Percentiles rank a stretch among this genome's conserved stretches.
phyloP scores from a whole-genome alignment of 2,329 filamentous ascomycete genomes.

The Phaeosphaeriaceae sp. region DNA sequence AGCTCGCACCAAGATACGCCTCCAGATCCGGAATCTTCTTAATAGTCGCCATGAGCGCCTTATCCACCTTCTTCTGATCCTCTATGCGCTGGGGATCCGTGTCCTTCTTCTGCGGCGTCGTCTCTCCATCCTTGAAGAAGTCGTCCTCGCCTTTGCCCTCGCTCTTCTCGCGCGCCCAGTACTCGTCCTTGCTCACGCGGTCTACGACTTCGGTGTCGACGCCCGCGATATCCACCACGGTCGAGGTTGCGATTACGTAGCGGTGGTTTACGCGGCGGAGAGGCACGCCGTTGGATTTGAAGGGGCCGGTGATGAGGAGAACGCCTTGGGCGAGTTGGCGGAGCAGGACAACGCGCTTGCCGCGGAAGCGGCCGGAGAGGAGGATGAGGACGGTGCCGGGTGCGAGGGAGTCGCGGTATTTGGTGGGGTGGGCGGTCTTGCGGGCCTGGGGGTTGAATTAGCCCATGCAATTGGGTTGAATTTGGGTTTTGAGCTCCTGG shows the following conservation, averaged over 20 bases:
- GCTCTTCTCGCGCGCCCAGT: conserved; percentile 95
- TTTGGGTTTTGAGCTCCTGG: background rate
- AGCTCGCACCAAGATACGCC: conserved; percentile 90
- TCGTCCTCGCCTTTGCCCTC: conserved; percentile 94
- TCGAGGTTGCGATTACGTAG: conserved; percentile 90
- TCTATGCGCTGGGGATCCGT: conserved; percentile 86
- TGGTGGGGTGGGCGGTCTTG: conserved; percentile 89
- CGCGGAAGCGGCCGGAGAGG: conserved; percentile 97
- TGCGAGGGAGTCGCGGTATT: conserved; percentile 86
- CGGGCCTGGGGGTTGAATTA: conserved; percentile 69
- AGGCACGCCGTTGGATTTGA: conserved; percentile 99
- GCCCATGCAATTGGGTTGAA: conserved; percentile 5
- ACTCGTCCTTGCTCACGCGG: conserved; percentile 82
- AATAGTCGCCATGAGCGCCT: conserved; percentile 89
- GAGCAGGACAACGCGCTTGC: conserved; percentile 98
- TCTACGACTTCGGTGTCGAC: conserved; percentile 74
- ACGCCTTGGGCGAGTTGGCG: conserved; percentile 96
- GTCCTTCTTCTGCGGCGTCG: conserved; percentile 89
- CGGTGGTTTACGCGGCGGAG: conserved; percentile 90
- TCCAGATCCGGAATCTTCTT: conserved; percentile 95
- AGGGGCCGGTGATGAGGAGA: conserved; percentile 97
- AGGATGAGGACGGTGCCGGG: conserved; percentile 97
- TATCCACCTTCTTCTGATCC: conserved; percentile 98
- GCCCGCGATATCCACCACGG: conserved; percentile 81
- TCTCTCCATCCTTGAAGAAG: conserved; percentile 97